Base-by-base conservation (phyloP, 1,284 basidiomycete species). In the Ceratobasidium sp. region DNA sequence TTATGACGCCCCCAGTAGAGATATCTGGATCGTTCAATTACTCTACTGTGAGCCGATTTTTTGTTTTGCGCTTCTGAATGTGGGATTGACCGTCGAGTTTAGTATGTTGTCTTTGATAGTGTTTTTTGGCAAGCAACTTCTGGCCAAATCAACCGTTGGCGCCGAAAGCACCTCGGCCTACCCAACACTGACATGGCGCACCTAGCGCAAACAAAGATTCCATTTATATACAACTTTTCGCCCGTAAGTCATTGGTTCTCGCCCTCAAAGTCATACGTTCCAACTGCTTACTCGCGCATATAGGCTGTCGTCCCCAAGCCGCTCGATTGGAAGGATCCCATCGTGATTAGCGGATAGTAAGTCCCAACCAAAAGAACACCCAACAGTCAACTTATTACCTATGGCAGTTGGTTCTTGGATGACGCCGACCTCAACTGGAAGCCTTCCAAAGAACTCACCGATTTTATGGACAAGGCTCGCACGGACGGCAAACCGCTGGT, bases 101-200 rank as follows among this genome's bases (percentile, higher is more conserved):
- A 64, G n/a, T 87, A 87, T 75, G 80, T 86, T 38, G 77, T 90
- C 67, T 91, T 90, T 74, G 89, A 89, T 78, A 89, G 89, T 74
- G 86, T 92, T 53, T 86, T 92, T 73, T 93, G 91, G 91, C 80
- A 83, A 27, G 90, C 90, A 1, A 88, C 85, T 0, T 84, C 88
- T 3, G 81, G 84, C 0, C 90, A 92, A 76, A 85, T 93, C 76
- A 92, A 93, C 75, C 80, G 83, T 49, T 92, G 90, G 90, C 80
- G 90, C 29, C 83, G 83, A 72, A 79, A 85, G 29, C 79, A 81
- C 20, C 80, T 93, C 20, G 77, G 79, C 5, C 76, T 93, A 12
- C 77, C 76, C 1, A 79, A 84, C 45, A 92, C 90, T 1, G 87
- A 85, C 71, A 85, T 90, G 80, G 84, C 86, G n/a, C 83, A 86